Base-by-base conservation (phyloP, 805 yeast genomes). In the Cyberlindnera americana region DNA sequence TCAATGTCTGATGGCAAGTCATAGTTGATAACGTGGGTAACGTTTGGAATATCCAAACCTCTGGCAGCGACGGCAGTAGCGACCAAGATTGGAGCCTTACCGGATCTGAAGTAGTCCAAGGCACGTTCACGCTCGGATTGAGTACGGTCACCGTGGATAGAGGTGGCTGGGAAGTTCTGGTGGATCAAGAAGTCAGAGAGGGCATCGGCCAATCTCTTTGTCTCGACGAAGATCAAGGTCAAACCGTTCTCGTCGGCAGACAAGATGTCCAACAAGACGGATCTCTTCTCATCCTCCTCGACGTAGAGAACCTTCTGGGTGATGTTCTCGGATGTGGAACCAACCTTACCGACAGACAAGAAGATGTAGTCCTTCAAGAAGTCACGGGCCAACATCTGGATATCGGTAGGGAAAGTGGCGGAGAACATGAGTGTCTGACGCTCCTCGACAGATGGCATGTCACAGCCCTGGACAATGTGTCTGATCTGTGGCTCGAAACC, bases 31-130 rank as follows among this genome's bases (percentile, higher is more conserved):
- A 93, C 99, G 64, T 91, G 98, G 35, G 95, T 83, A 56, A 93
- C 99, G 65, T 93, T 93, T 65, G 99, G 98, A 75, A 93, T 93
- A 78, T 93, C 99, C 69, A 93, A 80, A 76, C 99, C 99, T 83
- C 99, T 88, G 45, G 98, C 98, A 53, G 99, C 99, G 56, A 93
- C 99, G 40, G 99, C 99, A 54, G 99, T 93, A 37, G 99, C 99
- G 53, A 93, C 99, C 72, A 93, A 77, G 54, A 93, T 78, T 53
- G 96, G 95, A 33, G 96, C 86, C 57, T 77, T 74, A 64, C 99
- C 99, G 50, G 79, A 69, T 73, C 89, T 88, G 79, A 93, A 93
- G 56, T 89, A 82, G 54, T 89, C 93, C 57, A 93, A 74, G 44
- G 99, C 99, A 65, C 90, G 82, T 73, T 93, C 99, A 77, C 99